These are phyloP conservation scores for Cordyceps fumosorosea DNA, from an alignment of 2,329 filamentous ascomycete genomes.

Conservation along the genomic window DNA sequence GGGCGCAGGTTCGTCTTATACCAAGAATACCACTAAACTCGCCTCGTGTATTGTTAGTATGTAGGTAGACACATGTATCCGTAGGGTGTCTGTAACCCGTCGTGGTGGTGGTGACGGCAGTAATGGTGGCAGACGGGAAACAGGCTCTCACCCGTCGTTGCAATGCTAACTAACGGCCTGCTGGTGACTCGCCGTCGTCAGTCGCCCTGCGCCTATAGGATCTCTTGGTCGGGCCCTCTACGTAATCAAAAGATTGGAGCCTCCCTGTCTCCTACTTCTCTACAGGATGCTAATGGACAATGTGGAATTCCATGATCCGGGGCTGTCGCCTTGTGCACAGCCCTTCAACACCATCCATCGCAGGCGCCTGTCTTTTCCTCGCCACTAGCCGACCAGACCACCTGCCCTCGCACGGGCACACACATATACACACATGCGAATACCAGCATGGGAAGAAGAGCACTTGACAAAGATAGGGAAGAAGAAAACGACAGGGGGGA, in stretches of 20 bases:
- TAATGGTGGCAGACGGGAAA: neutral
- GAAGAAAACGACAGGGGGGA: neutral
- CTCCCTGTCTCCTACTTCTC: neutral
- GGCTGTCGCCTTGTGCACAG: neutral
- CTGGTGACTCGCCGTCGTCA: neutral
- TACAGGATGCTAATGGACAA: neutral
- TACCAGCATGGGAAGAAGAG: neutral
- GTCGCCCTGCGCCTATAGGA: neutral
- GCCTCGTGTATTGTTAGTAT: neutral
- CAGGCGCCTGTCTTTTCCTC: too few relatives aligned
- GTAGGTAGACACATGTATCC: neutral
- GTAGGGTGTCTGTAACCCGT: neutral
- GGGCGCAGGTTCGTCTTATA: constrained; percentile 8
- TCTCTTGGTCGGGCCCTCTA: neutral
- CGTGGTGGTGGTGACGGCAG: neutral
- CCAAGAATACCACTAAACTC: neutral
- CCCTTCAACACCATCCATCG: too few relatives aligned
- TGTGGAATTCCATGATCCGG: neutral
- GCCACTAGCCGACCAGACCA: too few relatives aligned
- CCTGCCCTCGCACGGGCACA: neutral
- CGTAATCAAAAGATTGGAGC: constrained; percentile 3
- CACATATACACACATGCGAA: neutral
- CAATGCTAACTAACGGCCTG: neutral
- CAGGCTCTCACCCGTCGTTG: neutral
- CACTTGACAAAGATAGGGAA: neutral